A percentile compares a stretch with the other conserved stretches of the same genome.
phyloP scores from a whole-genome alignment of 2,329 filamentous ascomycete genomes.

The Aureobasidium sp. region DNA sequence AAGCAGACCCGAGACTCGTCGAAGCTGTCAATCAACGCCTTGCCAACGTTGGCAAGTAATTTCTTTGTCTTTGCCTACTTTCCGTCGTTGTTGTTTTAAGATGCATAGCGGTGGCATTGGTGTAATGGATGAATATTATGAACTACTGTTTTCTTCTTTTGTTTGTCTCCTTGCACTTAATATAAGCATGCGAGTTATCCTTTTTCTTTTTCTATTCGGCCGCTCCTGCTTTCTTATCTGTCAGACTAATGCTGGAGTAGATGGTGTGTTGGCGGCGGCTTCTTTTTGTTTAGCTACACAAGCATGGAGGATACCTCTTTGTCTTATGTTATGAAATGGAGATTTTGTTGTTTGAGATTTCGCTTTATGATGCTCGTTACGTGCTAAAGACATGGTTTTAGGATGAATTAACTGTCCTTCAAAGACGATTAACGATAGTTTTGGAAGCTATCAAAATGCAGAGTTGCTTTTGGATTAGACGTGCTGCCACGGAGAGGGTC shows the following conservation, averaged over 20 bases:
- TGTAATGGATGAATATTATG: background rate
- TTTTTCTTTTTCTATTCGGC: background rate
- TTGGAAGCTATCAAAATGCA: background rate
- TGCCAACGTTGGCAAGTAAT: background rate
- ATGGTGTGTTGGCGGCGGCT: background rate
- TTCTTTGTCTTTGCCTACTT: background rate
- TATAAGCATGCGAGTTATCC: background rate
- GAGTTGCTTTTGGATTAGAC: background rate
- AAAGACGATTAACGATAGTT: too few relatives aligned
- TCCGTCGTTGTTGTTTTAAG: background rate
- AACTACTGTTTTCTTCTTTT: background rate
- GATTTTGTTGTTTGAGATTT: background rate
- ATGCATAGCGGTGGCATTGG: conserved; percentile 2
- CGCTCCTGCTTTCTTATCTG: background rate
- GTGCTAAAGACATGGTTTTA: background rate
- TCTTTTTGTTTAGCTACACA: background rate
- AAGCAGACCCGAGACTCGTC: background rate
- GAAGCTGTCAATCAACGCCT: conserved; percentile 8
- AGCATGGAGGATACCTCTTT: conserved; percentile 5
- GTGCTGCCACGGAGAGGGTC: too few relatives aligned
- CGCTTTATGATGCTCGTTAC: too few relatives aligned
- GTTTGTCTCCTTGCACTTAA: background rate
- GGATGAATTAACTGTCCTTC: background rate
- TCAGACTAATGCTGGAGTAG: background rate
- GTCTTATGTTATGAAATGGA: background rate